Conservation (phyloP, 139 green algal species). For the Desmodesmus armatus region DNA sequence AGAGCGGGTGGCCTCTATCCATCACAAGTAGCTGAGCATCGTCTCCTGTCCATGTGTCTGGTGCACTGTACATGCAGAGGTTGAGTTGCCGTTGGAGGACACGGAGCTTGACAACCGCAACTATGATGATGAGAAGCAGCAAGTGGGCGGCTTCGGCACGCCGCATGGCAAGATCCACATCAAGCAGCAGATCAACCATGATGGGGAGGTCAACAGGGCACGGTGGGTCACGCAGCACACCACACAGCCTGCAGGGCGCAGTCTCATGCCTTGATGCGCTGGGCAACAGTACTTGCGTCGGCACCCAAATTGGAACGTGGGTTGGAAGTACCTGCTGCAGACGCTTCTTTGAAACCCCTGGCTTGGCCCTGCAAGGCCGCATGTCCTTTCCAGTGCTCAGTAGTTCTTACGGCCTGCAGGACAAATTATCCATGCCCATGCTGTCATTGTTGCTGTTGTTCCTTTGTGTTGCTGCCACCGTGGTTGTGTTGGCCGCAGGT, state of each 20-base stretch:
- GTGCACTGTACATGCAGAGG: too few relatives aligned
- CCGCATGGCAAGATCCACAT: slow-evolving; percentile 87
- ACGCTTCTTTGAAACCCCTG: too few relatives aligned
- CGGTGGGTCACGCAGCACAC: slow-evolving; percentile 53
- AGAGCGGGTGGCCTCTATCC: too few relatives aligned
- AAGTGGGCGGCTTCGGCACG: slow-evolving; percentile 94
- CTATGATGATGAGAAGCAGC: slow-evolving; percentile 92
- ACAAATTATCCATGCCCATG: too few relatives aligned
- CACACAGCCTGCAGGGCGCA: too few relatives aligned
- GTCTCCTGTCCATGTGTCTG: too few relatives aligned
- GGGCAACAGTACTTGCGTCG: too few relatives aligned
- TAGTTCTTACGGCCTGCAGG: neutral
- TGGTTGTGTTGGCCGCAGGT: too few relatives aligned
- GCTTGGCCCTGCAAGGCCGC: neutral
- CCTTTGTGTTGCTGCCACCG: too few relatives aligned
- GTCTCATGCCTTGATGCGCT: neutral
- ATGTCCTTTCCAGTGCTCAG: neutral
- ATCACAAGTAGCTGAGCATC: too few relatives aligned
- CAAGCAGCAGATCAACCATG: slow-evolving; percentile 98
- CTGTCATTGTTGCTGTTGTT: too few relatives aligned
- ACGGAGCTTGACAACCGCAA: slow-evolving; percentile 80
- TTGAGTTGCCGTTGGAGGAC: slow-evolving; percentile 94
- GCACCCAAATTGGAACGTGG: too few relatives aligned
- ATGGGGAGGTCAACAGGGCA: slow-evolving; percentile 98
- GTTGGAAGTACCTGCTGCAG: neutral